Evolutionary conservation across 352 stramenopile genomes (phyloP).

Genomic region (Pythium folliculosum): DNA sequence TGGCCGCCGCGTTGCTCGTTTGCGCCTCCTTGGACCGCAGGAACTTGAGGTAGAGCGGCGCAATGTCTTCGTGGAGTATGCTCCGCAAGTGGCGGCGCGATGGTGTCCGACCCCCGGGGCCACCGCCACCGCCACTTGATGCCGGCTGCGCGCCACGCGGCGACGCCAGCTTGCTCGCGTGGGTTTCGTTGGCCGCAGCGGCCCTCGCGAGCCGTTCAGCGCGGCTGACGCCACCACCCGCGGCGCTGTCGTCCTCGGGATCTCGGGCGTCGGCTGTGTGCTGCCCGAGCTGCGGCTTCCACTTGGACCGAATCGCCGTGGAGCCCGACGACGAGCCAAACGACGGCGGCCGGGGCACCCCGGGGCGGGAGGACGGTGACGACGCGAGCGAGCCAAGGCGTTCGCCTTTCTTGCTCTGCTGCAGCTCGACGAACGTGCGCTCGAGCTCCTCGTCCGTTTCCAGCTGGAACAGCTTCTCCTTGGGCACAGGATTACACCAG

Average conservation of each 20-base stretch:
- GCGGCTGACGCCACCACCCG: conserved; percentile 7
- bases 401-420: not conserved
- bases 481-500: conserved; percentile 74
- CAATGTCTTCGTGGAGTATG: conserved; percentile 76
- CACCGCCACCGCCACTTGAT: not conserved
- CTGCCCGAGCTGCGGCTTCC: not conserved
- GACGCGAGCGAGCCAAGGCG: conserved; percentile 14
- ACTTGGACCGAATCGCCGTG: not conserved
- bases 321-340: not conserved
- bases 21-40: conserved; percentile 69
- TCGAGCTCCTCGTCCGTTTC: conserved; percentile 31
- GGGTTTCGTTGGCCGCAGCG: not conserved
- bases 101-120: not conserved
- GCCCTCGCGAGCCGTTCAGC: conserved; percentile 6
- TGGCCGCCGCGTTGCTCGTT: conserved; percentile 37
- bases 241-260: not conserved
- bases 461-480: conserved; percentile 21
- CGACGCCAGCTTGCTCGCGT: conserved; percentile 10
- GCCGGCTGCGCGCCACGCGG: conserved; percentile 7
- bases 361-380: not conserved
- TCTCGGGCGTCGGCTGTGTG: not conserved
- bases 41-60: conserved; percentile 74
- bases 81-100: conserved; percentile 25
- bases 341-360: not conserved
- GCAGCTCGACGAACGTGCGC: conserved; percentile 23